Evolutionary conservation across 116 monocot species (phyloP).

Genomic region (Posidonia oceanica): DNA sequence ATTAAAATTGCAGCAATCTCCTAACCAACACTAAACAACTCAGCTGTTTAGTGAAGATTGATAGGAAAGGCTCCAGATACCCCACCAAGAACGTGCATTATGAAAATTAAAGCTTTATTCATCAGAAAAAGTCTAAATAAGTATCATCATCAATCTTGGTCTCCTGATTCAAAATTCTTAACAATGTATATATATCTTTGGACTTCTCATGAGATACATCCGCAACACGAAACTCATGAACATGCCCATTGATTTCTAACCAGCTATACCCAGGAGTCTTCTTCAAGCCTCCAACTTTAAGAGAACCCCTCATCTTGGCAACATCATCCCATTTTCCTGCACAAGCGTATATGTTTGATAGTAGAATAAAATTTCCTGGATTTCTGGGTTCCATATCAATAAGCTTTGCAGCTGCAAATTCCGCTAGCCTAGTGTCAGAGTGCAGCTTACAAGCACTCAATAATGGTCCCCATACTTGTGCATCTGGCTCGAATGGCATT

Average conservation of each 20-base stretch:
- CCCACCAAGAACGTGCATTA: too few species aligned
- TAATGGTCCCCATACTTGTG: conserved; percentile 27
- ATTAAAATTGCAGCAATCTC: too few species aligned
- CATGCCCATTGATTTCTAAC: conserved; percentile 31
- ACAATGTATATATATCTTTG: conserved; percentile 12
- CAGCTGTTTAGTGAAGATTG: too few species aligned
- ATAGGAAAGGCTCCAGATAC: too few species aligned
- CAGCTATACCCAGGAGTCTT: conserved; percentile 39
- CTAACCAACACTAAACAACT: too few species aligned
- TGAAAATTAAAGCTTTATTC: too few species aligned
- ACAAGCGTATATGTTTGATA: conserved; percentile 38
- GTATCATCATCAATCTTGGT: conserved; percentile 8
- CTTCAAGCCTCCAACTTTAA: conserved; percentile 25
- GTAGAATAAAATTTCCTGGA: conserved; percentile 26
- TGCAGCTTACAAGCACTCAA: conserved; percentile 34
- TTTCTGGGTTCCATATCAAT: conserved; percentile 30
- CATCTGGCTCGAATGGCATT: conserved; percentile 22
- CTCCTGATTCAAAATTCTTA: conserved; percentile 13
- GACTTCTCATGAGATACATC: conserved; percentile 16
- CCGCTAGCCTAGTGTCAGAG: conserved; percentile 13
- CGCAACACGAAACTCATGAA: conserved; percentile 29
- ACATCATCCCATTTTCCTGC: conserved; percentile 31
- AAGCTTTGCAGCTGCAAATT: conserved; percentile 19
- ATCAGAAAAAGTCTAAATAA: background rate
- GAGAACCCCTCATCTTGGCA: conserved; percentile 28